phyloP scores from a whole-genome alignment of 345 rosid species.

The Stellera chamaejasme region DNA sequence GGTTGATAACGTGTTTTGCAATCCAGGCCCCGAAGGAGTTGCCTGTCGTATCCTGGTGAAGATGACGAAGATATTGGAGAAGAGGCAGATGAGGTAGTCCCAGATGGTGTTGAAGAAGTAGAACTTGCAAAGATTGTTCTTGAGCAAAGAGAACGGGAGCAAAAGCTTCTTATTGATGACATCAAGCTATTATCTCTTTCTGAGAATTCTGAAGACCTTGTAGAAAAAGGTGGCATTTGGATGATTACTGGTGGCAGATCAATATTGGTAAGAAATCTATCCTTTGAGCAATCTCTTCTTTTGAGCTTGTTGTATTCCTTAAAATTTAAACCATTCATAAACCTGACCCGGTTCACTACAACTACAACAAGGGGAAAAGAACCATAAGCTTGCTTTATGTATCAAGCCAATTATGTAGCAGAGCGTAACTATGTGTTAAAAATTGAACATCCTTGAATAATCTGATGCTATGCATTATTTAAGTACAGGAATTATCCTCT shows the following conservation, averaged over 20 bases:
- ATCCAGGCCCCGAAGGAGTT: constrained; percentile 87
- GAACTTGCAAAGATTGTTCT: constrained; percentile 88
- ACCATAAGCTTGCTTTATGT: too few relatives aligned
- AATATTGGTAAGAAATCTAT: constrained; percentile 27
- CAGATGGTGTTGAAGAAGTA: constrained; percentile 95
- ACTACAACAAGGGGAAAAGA: too few relatives aligned
- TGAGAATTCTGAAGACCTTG: constrained; percentile 48
- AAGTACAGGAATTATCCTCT: too few relatives aligned
- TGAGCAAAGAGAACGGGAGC: constrained; percentile 68
- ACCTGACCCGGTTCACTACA: too few relatives aligned
- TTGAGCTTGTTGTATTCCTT: constrained; percentile 1
- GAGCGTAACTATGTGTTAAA: too few relatives aligned
- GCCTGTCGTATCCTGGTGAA: constrained; percentile 79
- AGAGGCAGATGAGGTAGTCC: constrained; percentile 97
- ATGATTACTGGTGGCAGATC: constrained; percentile 37
- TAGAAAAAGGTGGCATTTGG: constrained; percentile 31
- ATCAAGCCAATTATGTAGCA: too few relatives aligned
- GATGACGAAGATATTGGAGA: constrained; percentile 96
- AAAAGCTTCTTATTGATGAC: constrained; percentile 70
- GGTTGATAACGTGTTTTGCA: constrained; percentile 6
- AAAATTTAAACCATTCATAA: too few relatives aligned
- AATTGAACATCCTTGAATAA: too few relatives aligned
- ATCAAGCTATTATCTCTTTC: constrained; percentile 61
- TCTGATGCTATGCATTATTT: too few relatives aligned
- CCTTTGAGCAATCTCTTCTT: constrained; percentile 2